phyloP scores from a whole-genome alignment of 1,139 yeast genomes.

The Geotrichum bryndzae region DNA sequence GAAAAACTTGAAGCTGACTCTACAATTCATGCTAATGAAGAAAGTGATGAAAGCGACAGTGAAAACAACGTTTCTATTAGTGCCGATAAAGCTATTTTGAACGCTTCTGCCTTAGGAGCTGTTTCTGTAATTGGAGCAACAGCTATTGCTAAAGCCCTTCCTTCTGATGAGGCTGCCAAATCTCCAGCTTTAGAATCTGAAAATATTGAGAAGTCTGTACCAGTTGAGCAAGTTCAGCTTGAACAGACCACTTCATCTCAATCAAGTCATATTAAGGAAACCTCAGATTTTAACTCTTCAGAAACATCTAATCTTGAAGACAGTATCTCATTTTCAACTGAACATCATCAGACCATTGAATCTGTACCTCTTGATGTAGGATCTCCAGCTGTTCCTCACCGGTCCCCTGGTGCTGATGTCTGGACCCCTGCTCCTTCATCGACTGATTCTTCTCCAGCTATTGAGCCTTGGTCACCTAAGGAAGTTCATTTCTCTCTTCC shows the following conservation, averaged over 20 bases:
- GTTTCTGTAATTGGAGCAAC: background rate
- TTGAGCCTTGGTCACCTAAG: slow-evolving; percentile 5
- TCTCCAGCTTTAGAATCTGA: background rate
- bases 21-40: background rate
- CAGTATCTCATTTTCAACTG: background rate
- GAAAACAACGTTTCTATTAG: background rate
- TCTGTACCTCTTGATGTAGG: background rate
- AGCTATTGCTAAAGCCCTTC: background rate
- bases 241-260: background rate
- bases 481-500: slow-evolving; percentile 2
- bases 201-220: background rate
- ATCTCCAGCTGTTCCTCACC: background rate
- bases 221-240: background rate
- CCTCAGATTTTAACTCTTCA: background rate
- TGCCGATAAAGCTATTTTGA: background rate
- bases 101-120: background rate
- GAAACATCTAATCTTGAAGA: background rate
- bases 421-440: slow-evolving; percentile 10
- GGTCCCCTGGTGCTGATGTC: slow-evolving; percentile 1
- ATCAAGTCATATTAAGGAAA: background rate
- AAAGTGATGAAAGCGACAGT: background rate
- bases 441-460: slow-evolving; percentile 1
- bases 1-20: background rate
- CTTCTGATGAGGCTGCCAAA: background rate
- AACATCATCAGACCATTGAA: background rate